A percentile compares a stretch with the other conserved stretches of the same genome.
phyloP scores from a whole-genome alignment of 2,329 filamentous ascomycete species.

The Fusarium bulbicola region DNA sequence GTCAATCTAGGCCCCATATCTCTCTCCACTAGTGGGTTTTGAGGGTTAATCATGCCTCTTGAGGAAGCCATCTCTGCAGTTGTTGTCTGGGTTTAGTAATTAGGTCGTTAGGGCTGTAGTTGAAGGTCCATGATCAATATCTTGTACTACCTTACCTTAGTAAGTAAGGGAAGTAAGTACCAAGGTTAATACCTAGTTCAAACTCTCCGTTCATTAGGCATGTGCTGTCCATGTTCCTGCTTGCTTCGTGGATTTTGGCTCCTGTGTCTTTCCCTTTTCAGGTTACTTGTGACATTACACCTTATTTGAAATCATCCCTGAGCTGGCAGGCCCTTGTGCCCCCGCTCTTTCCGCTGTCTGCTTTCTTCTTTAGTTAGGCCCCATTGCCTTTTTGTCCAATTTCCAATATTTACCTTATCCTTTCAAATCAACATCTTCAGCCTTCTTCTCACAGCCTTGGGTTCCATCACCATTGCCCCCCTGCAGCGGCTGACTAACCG shows the following conservation, averaged over 20 bases:
- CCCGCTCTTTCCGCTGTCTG: slow-evolving; percentile 9
- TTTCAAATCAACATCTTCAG: slow-evolving; percentile 29
- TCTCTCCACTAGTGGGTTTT: not conserved
- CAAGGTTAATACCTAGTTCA: not conserved
- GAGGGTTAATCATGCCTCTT: slow-evolving; percentile 11
- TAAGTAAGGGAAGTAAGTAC: not conserved
- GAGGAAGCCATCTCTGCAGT: not conserved
- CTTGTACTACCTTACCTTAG: not conserved
- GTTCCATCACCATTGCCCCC: not conserved
- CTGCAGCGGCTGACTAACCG: slow-evolving; percentile 41
- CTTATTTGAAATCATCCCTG: slow-evolving; percentile 18
- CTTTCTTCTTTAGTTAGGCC: not conserved
- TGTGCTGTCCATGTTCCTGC: not conserved
- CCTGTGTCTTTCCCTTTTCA: not conserved
- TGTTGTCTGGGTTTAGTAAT: slow-evolving; percentile 1
- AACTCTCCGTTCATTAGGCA: not conserved
- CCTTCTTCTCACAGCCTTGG: slow-evolving; percentile 20
- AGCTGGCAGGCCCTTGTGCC: slow-evolving; percentile 1
- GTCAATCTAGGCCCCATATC: not conserved
- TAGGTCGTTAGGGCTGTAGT: slow-evolving; percentile 14
- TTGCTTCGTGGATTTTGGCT: slow-evolving; percentile 1
- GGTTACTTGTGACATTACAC: not conserved
- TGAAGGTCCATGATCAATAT: not conserved
- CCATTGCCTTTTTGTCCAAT: slow-evolving; percentile 10
- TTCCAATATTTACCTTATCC: slow-evolving; percentile 32